Conservation (phyloP, 2,329 filamentous ascomycete genomes). For the Colletotrichum graminicola region DNA sequence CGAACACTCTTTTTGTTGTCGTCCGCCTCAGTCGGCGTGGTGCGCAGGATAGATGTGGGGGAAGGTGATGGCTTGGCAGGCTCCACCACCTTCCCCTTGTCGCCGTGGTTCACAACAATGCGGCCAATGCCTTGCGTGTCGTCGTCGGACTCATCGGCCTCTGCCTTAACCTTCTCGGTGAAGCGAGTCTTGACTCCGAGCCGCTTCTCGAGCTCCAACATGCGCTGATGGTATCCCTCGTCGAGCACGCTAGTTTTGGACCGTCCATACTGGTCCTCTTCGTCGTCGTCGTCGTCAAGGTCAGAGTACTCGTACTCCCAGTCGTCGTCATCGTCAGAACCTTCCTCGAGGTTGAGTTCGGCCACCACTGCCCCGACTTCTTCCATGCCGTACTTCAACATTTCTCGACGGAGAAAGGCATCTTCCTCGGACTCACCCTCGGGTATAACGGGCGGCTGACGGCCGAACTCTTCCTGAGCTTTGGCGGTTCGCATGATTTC, state of each 20-base stretch:
- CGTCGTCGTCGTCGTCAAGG: constrained; percentile 69
- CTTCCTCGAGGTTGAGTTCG: constrained; percentile 86
- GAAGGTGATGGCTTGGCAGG: constrained; percentile 21
- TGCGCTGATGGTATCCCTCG: constrained; percentile 81
- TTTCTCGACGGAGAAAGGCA: constrained; percentile 82
- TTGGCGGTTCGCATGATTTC: constrained; percentile 69
- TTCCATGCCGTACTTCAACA: constrained; percentile 89
- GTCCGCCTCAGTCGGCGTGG: constrained; percentile 40
- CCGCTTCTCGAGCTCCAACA: constrained; percentile 86
- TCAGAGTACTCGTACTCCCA: constrained; percentile 63
- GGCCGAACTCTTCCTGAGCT: constrained; percentile 63
- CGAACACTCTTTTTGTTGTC: constrained; percentile 77
- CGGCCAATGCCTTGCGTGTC: constrained; percentile 67
- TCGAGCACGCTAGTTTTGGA: constrained; percentile 75
- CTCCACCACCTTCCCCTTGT: constrained; percentile 22
- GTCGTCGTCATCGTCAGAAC: constrained; percentile 65
- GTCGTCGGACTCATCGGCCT: constrained; percentile 52
- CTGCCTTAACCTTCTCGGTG: constrained; percentile 52
- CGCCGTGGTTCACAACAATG: constrained; percentile 59
- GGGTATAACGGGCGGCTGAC: constrained; percentile 70
- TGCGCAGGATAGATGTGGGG: constrained; percentile 29
- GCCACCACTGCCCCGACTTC: constrained; percentile 94
- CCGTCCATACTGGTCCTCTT: constrained; percentile 82
- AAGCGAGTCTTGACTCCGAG: constrained; percentile 71
- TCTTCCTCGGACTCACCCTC: constrained; percentile 85